phyloP scores from a whole-genome alignment of 805 yeast genomes.

The Starmerella riodocensis region DNA sequence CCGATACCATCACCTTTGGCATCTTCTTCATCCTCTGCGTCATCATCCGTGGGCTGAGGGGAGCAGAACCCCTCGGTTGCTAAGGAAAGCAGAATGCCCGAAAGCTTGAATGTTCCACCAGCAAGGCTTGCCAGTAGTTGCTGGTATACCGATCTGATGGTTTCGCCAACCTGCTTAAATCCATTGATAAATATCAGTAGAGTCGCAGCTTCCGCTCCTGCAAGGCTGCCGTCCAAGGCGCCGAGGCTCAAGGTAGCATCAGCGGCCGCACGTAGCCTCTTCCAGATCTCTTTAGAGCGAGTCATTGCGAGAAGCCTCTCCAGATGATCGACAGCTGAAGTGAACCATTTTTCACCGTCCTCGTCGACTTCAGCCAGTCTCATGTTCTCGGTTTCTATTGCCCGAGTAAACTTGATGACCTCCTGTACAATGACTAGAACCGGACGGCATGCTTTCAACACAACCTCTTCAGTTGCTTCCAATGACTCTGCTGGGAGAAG shows the following conservation, averaged over 20 bases:
- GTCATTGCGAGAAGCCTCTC: conserved; percentile 33
- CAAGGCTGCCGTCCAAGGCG: conserved; percentile 27
- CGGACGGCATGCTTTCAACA: conserved; percentile 42
- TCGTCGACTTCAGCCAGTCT: conserved; percentile 42
- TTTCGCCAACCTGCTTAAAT: conserved; percentile 39
- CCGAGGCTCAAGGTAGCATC: conserved; percentile 23
- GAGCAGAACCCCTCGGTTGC: conserved; percentile 82
- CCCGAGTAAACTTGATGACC: conserved; percentile 23
- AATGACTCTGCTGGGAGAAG: background rate
- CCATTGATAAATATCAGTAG: conserved; percentile 51
- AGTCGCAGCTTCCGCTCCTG: conserved; percentile 30
- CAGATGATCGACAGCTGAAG: conserved; percentile 35
- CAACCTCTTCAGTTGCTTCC: conserved; percentile 12
- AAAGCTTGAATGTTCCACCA: conserved; percentile 48
- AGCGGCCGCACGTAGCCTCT: conserved; percentile 26
- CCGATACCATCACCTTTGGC: conserved; percentile 78
- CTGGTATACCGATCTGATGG: conserved; percentile 35
- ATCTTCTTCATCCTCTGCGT: conserved; percentile 39
- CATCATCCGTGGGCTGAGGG: conserved; percentile 61
- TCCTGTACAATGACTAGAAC: conserved; percentile 60
- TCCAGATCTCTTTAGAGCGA: conserved; percentile 30
- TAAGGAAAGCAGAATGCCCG: conserved; percentile 43
- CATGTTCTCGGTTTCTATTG: conserved; percentile 5
- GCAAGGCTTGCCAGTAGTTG: conserved; percentile 41
- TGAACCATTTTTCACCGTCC: conserved; percentile 61